These are phyloP conservation scores for Plectosphaerella cucumerina DNA, from an alignment of 2,329 filamentous ascomycete genomes.

Conservation along the genomic window DNA sequence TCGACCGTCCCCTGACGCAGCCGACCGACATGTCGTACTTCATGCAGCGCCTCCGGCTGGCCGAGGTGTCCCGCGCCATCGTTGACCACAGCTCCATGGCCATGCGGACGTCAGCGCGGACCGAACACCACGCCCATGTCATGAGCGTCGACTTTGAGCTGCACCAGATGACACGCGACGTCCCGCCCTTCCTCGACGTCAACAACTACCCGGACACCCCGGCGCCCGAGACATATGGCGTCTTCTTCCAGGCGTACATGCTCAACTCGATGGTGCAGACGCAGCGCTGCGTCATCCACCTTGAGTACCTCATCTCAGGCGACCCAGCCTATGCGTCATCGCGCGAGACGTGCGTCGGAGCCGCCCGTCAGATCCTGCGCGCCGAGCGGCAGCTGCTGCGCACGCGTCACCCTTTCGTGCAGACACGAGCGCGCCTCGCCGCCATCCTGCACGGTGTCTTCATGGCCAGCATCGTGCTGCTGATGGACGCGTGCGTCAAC, in stretches of 20 bases:
- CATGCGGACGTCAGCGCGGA: constrained; percentile 10
- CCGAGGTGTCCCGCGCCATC: constrained; percentile 31
- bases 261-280: constrained; percentile 30
- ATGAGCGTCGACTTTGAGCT: constrained; percentile 30
- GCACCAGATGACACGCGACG: constrained; percentile 19
- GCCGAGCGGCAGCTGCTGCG: constrained; percentile 28
- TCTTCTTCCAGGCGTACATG: constrained; percentile 31
- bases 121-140: constrained; percentile 18
- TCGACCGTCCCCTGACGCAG: constrained; percentile 22
- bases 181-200: constrained; percentile 30
- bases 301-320: constrained; percentile 31
- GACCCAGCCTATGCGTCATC: constrained; percentile 31
- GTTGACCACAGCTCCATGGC: constrained; percentile 26
- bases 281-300: constrained; percentile 33
- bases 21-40: constrained; percentile 41
- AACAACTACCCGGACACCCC: constrained; percentile 19
- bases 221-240: constrained; percentile 19
- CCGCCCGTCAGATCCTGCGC: constrained; percentile 30
- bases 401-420: constrained; percentile 17
- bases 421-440: constrained; percentile 23
- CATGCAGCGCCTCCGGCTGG: constrained; percentile 34
- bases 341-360: constrained; percentile 27
- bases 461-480: constrained; percentile 30
- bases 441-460: constrained; percentile 32
- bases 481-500: constrained; percentile 35